Percentiles rank a stretch among this genome's conserved stretches.
These are phyloP conservation scores for Russula abietina DNA, from an alignment of 768 basidiomycete genomes.

Conservation along the genomic window DNA sequence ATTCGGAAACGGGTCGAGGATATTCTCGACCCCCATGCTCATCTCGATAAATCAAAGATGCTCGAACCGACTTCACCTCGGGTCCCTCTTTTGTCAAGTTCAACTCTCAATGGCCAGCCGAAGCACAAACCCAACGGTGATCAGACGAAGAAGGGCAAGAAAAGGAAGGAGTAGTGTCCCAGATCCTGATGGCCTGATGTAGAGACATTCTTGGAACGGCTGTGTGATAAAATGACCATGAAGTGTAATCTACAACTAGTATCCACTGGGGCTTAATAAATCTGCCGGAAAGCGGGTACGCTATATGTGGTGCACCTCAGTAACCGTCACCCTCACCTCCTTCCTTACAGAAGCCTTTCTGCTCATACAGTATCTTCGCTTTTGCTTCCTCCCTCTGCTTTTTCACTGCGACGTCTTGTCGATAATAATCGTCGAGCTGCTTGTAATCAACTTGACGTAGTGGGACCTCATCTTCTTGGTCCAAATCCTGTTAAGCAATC, in stretches of 20 bases:
- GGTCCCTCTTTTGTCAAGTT: conserved; percentile 24
- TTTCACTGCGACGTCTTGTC: conserved; percentile 64
- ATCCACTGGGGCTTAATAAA: conserved; percentile 35
- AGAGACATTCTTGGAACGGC: neutral
- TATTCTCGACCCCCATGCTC: conserved; percentile 37
- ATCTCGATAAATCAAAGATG: conserved; percentile 3
- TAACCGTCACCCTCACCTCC: conserved; percentile 97
- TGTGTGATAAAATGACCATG: conserved; percentile 6
- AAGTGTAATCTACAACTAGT: conserved; percentile 29
- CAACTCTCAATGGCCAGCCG: conserved; percentile 31
- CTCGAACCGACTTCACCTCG: conserved; percentile 22
- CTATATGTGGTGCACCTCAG: conserved; percentile 35
- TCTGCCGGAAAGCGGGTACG: conserved; percentile 30
- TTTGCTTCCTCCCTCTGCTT: conserved; percentile 79
- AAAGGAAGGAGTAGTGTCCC: conserved; percentile 18
- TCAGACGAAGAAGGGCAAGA: conserved; percentile 25
- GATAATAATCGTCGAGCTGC: conserved; percentile 64
- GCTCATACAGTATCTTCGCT: conserved; percentile 73
- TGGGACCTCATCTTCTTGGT: conserved; percentile 84
- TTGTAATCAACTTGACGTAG: conserved; percentile 69
- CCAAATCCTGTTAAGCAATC: conserved; percentile 62
- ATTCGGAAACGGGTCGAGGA: conserved; percentile 75
- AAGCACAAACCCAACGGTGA: conserved; percentile 25
- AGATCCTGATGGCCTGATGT: too few relatives aligned
- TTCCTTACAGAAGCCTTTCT: conserved; percentile 90